Evolutionary conservation across 768 basidiomycete species (phyloP).

Genomic region (Mycena capillaripes): DNA sequence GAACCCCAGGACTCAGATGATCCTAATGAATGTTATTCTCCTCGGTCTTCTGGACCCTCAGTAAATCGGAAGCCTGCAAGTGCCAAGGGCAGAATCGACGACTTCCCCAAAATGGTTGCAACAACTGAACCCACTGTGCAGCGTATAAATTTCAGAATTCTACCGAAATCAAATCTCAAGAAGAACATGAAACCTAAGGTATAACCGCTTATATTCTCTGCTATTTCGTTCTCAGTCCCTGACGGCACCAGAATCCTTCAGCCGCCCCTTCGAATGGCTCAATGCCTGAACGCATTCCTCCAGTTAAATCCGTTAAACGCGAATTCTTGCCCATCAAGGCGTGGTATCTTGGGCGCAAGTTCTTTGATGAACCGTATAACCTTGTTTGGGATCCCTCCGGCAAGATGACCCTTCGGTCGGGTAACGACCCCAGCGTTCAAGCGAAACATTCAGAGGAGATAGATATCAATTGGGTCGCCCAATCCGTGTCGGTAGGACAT

Average conservation of each 20-base stretch:
- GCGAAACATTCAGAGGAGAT: constrained; percentile 24
- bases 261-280: not conserved
- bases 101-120: not conserved
- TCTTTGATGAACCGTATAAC: constrained; percentile 28
- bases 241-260: not conserved
- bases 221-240: not conserved
- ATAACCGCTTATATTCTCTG: not conserved
- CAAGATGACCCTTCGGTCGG: constrained; percentile 19
- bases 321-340: constrained; percentile 38
- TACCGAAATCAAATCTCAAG: not conserved
- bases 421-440: constrained; percentile 7
- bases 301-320: not conserved
- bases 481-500: constrained; percentile 1
- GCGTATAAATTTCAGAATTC: not conserved
- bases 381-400: not conserved
- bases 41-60: not conserved
- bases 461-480: not conserved
- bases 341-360: constrained; percentile 42
- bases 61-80: not conserved
- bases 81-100: not conserved
- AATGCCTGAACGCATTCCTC: not conserved
- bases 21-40: constrained; percentile 16
- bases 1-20: constrained; percentile 3
- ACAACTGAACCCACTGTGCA: not conserved
- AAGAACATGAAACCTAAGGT: constrained; percentile 27